Evolutionary conservation across 768 basidiomycete species (phyloP).

Genomic region (Pilatotrama ljubarskyi): DNA sequence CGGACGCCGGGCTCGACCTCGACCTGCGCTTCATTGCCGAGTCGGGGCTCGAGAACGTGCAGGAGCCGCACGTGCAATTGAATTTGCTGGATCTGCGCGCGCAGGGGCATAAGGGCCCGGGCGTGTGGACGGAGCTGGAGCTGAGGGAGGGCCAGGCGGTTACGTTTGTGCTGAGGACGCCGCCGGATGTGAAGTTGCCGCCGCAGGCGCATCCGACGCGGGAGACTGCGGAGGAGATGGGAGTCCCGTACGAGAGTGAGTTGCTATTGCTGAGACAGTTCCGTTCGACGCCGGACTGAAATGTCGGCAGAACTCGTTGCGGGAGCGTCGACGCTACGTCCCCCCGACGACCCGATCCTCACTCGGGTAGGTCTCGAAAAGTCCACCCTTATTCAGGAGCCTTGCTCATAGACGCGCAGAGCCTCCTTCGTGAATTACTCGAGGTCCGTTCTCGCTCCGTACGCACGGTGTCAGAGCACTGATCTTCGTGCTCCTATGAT

Average conservation of each 20-base stretch:
- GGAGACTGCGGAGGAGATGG: constrained; percentile 44
- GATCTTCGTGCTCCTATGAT: background rate
- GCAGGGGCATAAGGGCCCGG: constrained; percentile 76
- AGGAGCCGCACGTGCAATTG: constrained; percentile 55
- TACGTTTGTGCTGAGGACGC: constrained; percentile 82
- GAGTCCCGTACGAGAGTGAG: constrained; percentile 47
- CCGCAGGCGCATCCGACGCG: constrained; percentile 36
- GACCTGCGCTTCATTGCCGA: constrained; percentile 80
- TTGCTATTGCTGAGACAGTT: background rate
- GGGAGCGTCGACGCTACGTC: constrained; percentile 47
- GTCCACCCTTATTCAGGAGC: background rate
- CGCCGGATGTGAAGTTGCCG: constrained; percentile 34
- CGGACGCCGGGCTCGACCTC: constrained; percentile 47
- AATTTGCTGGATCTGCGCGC: constrained; percentile 61
- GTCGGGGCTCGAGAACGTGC: constrained; percentile 50
- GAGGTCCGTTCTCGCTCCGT: constrained; percentile 39
- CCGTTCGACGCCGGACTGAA: too few species aligned
- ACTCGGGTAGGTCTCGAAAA: constrained; percentile 53
- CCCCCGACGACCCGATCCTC: constrained; percentile 69
- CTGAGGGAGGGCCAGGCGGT: constrained; percentile 85
- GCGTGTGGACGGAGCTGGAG: constrained; percentile 55
- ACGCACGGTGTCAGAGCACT: background rate
- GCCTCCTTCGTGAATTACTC: constrained; percentile 58
- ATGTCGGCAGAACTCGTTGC: constrained; percentile 39
- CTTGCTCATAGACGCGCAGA: constrained; percentile 33